Evolutionary conservation across 2,329 filamentous ascomycete species (phyloP).

Genomic region (Pestalotiopsis sp.): DNA sequence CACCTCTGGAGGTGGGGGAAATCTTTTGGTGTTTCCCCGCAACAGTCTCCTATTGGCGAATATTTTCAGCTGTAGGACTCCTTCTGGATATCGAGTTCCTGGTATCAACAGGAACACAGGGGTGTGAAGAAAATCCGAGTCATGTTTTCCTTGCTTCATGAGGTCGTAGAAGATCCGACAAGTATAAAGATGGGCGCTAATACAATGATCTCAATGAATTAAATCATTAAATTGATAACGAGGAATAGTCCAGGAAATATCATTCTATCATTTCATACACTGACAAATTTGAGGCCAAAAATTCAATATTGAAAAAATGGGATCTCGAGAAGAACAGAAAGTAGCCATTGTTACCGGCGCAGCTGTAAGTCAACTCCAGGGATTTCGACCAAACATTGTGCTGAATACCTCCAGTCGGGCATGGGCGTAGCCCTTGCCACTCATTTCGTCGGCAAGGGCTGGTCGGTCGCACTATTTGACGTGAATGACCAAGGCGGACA

Average conservation of each 20-base stretch:
- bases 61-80: constrained; percentile 24
- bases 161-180: not conserved
- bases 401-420: constrained; percentile 41
- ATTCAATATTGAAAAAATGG: too few species aligned
- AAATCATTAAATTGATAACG: too few species aligned
- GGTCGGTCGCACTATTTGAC: constrained; percentile 40
- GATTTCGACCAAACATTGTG: not conserved
- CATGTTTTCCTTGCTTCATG: not conserved
- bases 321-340: constrained; percentile 20
- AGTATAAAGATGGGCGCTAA: not conserved
- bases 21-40: not conserved
- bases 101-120: not conserved
- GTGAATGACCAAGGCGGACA: constrained; percentile 35
- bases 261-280: not conserved
- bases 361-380: constrained; percentile 33
- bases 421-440: constrained; percentile 46
- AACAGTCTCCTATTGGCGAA: constrained; percentile 40
- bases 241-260: not conserved
- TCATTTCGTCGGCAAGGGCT: constrained; percentile 27
- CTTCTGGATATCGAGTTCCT: not conserved
- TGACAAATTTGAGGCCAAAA: not conserved
- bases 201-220: not conserved
- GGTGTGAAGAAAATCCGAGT: not conserved
- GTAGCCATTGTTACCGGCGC: constrained; percentile 43
- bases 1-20: not conserved